Evolutionary conservation across 345 rosid species (phyloP), one percentile per base, ranked within the genome.

Genomic region (Dovyalis caffra): DNA sequence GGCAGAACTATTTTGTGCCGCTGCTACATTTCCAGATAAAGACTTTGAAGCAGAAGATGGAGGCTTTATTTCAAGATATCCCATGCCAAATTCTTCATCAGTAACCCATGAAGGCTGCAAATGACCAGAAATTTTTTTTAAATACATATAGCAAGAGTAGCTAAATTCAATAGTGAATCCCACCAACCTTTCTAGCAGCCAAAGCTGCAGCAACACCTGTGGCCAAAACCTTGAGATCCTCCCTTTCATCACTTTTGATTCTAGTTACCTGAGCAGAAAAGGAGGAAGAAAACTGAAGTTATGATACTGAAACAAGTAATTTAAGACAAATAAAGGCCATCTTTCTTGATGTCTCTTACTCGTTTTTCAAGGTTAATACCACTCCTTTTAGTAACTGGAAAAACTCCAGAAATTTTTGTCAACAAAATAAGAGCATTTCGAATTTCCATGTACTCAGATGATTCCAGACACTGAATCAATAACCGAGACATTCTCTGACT

Each of bases 71-170:
- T 96, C 98, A 70, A 96, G 90, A 81, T 88, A 93, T 79, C 99
- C 99, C 99, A 92, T 92, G 79, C 97, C 95, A 86, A 93, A 96
- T 83, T 96, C 99, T 83, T 96, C 99, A 81, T 96, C 99, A 0
- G 99, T 93, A 57, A 96, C 95, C 99, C 99, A 96, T 49, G 88
- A 89, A 43, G 97, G 86, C 99, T 96, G 92, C 76, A 87, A 66
- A 80, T 29, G 37, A 67, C 8, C 66, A 76, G 64, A 68, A 45
- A 70, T 9, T 58, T 4, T 35, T 60, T 45, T 32, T 1, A 32
- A 67, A 62, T 2, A 28, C 3, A 18, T 37, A 25, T 6, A 49
- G 12, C 16, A 45, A 11, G 26, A 33, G 45, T 25, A 62, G 62
- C 23, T 21, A 62, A 16, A 57, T 62, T 49, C 38, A 72, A 35